phyloP scores from a whole-genome alignment of 176 grass and related monocot genomes.

The Canna indica region DNA sequence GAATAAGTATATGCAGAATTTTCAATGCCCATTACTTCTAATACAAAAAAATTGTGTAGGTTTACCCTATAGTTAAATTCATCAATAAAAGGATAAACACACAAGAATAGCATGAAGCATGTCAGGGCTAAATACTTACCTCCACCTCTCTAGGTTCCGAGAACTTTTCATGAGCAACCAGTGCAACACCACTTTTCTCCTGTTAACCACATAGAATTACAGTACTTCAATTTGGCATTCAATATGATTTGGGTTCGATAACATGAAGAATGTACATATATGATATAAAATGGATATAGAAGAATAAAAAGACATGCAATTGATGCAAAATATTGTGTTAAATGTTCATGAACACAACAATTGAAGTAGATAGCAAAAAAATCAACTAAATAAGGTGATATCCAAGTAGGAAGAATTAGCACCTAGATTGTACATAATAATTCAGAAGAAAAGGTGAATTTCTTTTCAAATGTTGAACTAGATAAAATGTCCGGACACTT shows the following conservation, averaged over 20 bases:
- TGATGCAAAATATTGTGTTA: not conserved
- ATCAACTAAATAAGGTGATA: not conserved
- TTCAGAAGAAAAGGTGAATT: not conserved
- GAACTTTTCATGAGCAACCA: constrained; percentile 79
- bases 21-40: not conserved
- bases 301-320: not conserved
- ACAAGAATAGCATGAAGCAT: not conserved
- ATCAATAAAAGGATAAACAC: not conserved
- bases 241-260: not conserved
- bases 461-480: not conserved
- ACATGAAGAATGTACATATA: not conserved
- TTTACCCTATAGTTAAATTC: not conserved
- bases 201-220: constrained; percentile 20
- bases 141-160: constrained; percentile 76
- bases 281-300: not conserved
- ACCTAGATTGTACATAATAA: not conserved
- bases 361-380: not conserved
- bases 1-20: not conserved
- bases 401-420: not conserved
- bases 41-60: not conserved
- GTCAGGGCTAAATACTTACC: constrained; percentile 27
- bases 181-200: constrained; percentile 77
- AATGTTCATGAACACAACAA: not conserved
- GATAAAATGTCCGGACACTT: too few species aligned
- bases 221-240: not conserved